Base-by-base conservation (phyloP, 495 filamentous ascomycete genomes). In the Penicillium daleae region DNA sequence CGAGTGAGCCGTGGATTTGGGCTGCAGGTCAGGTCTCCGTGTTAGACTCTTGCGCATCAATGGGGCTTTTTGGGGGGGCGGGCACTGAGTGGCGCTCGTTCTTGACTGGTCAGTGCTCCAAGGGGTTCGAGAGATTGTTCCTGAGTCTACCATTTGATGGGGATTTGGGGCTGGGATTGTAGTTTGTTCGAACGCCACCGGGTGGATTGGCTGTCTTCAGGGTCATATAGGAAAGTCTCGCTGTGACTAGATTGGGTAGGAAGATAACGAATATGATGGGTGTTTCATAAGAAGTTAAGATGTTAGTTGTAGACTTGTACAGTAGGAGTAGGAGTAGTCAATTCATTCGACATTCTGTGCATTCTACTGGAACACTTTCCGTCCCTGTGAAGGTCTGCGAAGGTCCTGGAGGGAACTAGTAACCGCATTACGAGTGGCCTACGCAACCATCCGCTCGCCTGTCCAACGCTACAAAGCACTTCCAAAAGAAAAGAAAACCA, bases 371-470 rank as follows among this genome's bases (percentile, higher is more conserved):
- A n/a, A n/a, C n/a, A n/a, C n/a, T n/a, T n/a, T n/a, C n/a, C n/a
- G n/a, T n/a, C n/a, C n/a, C n/a, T n/a, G n/a, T n/a, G n/a, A n/a
- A n/a, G n/a, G n/a, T n/a, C n/a, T n/a, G n/a, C n/a, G n/a, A n/a
- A n/a, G n/a, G n/a, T n/a, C n/a, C n/a, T n/a, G n/a, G n/a, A n/a
- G n/a, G n/a, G 29, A 27, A 33, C 59, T 61, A 59, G 56, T 69
- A 66, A 58, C 39, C 50, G 61, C 61, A 56, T 69, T 64, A 70
- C 54, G 9, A 33, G 2, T 19, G 42, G 53, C 58, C 67, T 67
- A 74, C 69, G 73, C 73, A 75, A 72, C 57, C 69, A 71, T 67
- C 71, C 71, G 69, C 33, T 50, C 52, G 29, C 40, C 58, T 58
- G 46, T 40, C 32, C 26, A 57, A 64, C 55, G 29, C 52, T 4